Percentiles rank a stretch among this genome's conserved stretches.
phyloP scores from a whole-genome alignment of 495 filamentous ascomycete species.

The Beverwykella pulmonaria region DNA sequence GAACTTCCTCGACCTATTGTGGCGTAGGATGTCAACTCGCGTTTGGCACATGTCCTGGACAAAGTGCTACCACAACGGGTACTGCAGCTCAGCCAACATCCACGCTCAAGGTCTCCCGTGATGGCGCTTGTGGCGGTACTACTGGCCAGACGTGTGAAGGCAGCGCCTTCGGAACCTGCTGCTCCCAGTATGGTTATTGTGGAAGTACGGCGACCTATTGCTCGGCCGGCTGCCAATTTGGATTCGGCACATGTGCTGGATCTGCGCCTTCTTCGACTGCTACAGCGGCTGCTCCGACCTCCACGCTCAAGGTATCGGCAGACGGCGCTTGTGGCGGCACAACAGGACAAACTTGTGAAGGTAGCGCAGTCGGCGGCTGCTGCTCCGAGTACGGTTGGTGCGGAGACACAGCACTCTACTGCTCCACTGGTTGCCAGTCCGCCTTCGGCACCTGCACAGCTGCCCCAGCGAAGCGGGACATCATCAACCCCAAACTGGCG shows the following conservation, averaged over 20 bases:
- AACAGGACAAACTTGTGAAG: conserved; percentile 7
- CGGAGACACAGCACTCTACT: conserved; percentile 14
- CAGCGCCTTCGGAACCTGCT: conserved; percentile 9
- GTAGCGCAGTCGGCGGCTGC: conserved; percentile 9
- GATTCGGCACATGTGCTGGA: conserved; percentile 8
- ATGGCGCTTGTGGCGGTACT: conserved; percentile 10
- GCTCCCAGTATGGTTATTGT: conserved; percentile 13
- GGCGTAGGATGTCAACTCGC: conserved; percentile 21
- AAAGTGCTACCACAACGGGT: conserved; percentile 6
- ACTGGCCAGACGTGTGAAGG: conserved; percentile 1
- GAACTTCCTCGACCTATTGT: conserved; percentile 11
- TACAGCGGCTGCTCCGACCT: not conserved
- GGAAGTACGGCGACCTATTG: conserved; percentile 1
- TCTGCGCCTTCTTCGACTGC: not conserved
- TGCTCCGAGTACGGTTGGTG: conserved; percentile 15
- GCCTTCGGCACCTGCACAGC: conserved; percentile 17
- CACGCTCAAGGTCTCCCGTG: conserved; percentile 3
- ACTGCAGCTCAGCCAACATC: conserved; percentile 5
- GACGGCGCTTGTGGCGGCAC: conserved; percentile 15
- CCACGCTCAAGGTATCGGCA: conserved; percentile 4
- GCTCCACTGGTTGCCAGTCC: conserved; percentile 17
- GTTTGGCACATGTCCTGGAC: conserved; percentile 19
- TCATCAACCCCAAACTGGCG: not conserved
- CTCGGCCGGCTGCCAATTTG: conserved; percentile 2
- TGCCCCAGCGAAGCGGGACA: not conserved